Conservation (phyloP, 176 grass and related monocot genomes). For the Oryza glaberrima region DNA sequence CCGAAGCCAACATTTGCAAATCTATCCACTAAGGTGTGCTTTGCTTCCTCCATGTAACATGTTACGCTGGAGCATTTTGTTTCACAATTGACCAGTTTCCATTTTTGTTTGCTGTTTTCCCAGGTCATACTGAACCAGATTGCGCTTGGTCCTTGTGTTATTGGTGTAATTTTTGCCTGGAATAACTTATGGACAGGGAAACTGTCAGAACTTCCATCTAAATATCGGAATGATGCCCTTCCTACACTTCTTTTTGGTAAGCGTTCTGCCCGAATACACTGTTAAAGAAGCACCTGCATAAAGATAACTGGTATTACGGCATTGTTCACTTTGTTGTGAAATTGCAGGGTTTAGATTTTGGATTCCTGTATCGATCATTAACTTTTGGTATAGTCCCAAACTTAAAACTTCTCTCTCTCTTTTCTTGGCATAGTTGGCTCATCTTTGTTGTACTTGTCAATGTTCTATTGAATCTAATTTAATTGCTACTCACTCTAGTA, state of each 20-base stretch:
- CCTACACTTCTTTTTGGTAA: conserved; percentile 90
- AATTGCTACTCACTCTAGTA: neutral
- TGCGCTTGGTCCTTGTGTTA: conserved; percentile 91
- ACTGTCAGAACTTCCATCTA: conserved; percentile 77
- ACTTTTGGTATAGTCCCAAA: conserved; percentile 67
- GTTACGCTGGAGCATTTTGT: neutral
- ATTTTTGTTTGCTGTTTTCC: conserved; percentile 38
- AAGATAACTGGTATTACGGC: conserved; percentile 18
- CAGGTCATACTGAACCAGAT: conserved; percentile 98
- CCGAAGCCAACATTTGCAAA: conserved; percentile 68
- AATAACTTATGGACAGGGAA: conserved; percentile 93
- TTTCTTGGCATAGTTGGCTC: neutral
- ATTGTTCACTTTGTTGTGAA: conserved; percentile 28
- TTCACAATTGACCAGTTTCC: neutral
- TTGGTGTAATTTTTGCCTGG: conserved; percentile 95
- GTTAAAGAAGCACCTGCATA: neutral
- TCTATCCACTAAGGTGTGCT: conserved; percentile 73
- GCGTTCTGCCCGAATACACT: conserved; percentile 8
- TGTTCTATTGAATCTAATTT: conserved; percentile 25
- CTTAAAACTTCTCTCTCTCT: conserved; percentile 1
- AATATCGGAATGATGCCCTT: conserved; percentile 93
- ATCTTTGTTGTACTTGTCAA: neutral
- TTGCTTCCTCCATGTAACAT: conserved; percentile 7
- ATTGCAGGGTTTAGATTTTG: conserved; percentile 92
- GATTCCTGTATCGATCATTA: conserved; percentile 90